phyloP scores from a whole-genome alignment of 768 basidiomycete species.

The Leccinum longicurvipes region DNA sequence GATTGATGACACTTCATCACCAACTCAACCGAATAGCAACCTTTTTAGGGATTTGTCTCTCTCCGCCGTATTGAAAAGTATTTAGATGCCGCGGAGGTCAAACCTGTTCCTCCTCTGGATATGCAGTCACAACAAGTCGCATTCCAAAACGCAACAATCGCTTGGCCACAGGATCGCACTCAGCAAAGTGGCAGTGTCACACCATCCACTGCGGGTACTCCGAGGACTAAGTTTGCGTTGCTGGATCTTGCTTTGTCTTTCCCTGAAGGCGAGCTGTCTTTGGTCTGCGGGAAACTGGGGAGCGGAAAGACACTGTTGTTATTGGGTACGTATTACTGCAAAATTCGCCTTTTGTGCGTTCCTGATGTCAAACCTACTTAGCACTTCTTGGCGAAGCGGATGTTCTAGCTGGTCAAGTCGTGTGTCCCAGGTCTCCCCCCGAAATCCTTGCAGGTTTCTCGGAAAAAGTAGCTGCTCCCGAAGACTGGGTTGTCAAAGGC shows the following conservation, averaged over 20 bases:
- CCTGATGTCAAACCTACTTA: conserved; percentile 23
- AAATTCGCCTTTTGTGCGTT: not conserved
- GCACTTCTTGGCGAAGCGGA: conserved; percentile 64
- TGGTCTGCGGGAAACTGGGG: conserved; percentile 87
- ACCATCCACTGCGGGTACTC: conserved; percentile 64
- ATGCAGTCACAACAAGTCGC: conserved; percentile 60
- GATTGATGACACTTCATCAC: not conserved
- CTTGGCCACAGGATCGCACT: conserved; percentile 82
- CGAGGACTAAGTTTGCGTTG: conserved; percentile 74
- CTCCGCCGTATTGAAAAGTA: conserved; percentile 91
- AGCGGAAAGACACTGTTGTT: conserved; percentile 86
- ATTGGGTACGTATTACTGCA: conserved; percentile 40
- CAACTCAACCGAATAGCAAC: not conserved
- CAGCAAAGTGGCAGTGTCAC: conserved; percentile 40
- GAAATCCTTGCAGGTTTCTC: conserved; percentile 67
- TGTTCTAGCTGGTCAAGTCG: conserved; percentile 71
- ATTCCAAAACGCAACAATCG: conserved; percentile 81
- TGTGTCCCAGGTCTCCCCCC: conserved; percentile 83
- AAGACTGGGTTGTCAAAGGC: conserved; percentile 74
- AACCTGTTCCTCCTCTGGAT: conserved; percentile 53
- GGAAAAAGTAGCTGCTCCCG: conserved; percentile 38
- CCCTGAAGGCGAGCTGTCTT: conserved; percentile 72
- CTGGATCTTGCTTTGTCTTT: conserved; percentile 77
- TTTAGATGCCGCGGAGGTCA: conserved; percentile 70
- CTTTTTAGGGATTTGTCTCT: conserved; percentile 67